Base-by-base conservation (phyloP, 176 grass and related monocot genomes). In the Ampelocalamus luodianensis region DNA sequence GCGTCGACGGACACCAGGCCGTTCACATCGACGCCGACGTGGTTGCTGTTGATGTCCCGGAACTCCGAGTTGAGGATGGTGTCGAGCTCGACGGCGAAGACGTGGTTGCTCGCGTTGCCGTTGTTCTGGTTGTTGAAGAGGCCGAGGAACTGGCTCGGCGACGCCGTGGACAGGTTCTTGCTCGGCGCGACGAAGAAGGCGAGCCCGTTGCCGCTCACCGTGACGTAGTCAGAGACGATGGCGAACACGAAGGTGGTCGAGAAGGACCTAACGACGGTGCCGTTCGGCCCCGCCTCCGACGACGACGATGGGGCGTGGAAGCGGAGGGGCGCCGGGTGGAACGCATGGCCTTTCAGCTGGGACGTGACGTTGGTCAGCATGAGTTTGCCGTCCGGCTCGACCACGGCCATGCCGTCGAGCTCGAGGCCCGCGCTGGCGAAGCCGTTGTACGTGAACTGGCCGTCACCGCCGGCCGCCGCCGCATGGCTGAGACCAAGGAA, bases 21-120 rank as follows among this genome's bases (percentile, higher is more conserved):
- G 63, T 87, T 82, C 1, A 87, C 63, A 53, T 77, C 79, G 15
- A 88, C 72, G 27, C 86, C 86, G 22, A 88, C 79, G 10, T 82
- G 85, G 77, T 87, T 80, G 68, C 46, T 87, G 68, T 80, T 87
- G 85, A 87, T 80, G 85, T 87, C 77, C 6, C 8, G 45, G 45
- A 87, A 87, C 85, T 87, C 85, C 45, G 68, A 59, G 16, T 87
- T 87, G 56, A 73, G 85, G 77, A 87, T 65, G 44, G 85, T 87
- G 59, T 87, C 68, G 10, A 87, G 68, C 68, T 87, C 85, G 43
- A 80, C 68, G 10, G 85, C 85, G 85, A 87, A 80, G 10, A 80
- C 1, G 77, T n/a, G 68, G 55, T 80, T 87, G 77, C 56, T 87
- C 0, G 59, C 23, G 85, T 87, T 87, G 23, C 85, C 77, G 77